Base-by-base conservation (phyloP, 768 basidiomycete species). In the Agrocybe praecox region DNA sequence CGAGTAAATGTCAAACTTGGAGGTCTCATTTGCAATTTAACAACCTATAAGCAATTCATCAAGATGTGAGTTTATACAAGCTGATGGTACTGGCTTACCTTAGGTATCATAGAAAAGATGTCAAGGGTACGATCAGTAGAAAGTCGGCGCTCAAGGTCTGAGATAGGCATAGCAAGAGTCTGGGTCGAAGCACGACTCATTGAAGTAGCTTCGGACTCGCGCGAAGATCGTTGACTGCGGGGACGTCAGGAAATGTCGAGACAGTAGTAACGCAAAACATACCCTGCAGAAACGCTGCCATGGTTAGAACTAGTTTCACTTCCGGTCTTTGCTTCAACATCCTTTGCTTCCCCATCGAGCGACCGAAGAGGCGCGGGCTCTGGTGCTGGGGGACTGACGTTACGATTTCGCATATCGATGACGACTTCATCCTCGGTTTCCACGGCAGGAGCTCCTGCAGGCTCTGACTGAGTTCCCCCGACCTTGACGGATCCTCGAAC, bases 101-200 rank as follows among this genome's bases (percentile, higher is more conserved):
- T 95, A 1, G 90, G 90, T 60, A 84, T 82, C 94, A 99, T 96
- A 1, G 93, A 92, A 70, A 99, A 99, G 45, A 99, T 87, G 70
- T 99, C 97, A 24, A 98, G 74, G 8, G 92, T 92, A 18, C 83
- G 78, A 26, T 89, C 83, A 1, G 92, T 88, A 24, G 87, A 81
- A 32, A 99, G 78, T 23, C 92, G 79, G 32, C 82, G 77, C 68
- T 98, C 96, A 15, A 99, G 81, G 61, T 95, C 92, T 23, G 83
- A 73, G 18, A 96, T 74, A 6, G 91, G 80, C 65, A 80, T 80
- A 12, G 76, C 72, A 57, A 83, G 68, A 1, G 80, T 80, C 19
- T 79, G 72, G n/a, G 78, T 76, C 18, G 87, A 84, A 24, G 72
- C 74, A 43, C 78, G 76, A 56, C 81, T 82, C 34, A 79, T 69